Base-by-base conservation (phyloP, 192 early-diverging fungal genomes). In the Obelidium mucronatum region DNA sequence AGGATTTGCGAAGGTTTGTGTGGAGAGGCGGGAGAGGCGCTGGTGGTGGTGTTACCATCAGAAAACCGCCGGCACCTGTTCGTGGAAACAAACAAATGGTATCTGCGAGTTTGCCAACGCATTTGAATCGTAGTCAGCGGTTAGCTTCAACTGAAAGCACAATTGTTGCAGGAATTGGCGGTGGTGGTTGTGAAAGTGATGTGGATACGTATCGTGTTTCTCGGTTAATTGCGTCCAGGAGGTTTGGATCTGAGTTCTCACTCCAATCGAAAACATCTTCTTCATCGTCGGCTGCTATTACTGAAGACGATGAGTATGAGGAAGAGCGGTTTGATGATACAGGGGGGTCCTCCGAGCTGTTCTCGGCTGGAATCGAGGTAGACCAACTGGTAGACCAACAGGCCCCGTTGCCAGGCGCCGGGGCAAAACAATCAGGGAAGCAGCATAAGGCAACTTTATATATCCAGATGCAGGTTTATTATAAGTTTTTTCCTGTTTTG, bases 391-490 rank as follows among this genome's bases (percentile, higher is more conserved):
- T 8, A 36, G 28, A 37, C 64, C 33, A 19, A 42, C 8, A 22
- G 37, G 6, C 73, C n/a, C n/a, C n/a, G n/a, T n/a, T n/a, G n/a
- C n/a, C n/a, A n/a, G n/a, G n/a, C n/a, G n/a, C n/a, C n/a, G n/a
- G n/a, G n/a, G n/a, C n/a, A n/a, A n/a, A n/a, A n/a, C n/a, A n/a
- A 34, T 3, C 35, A 2, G 36, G 31, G 55, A 74, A 75, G 35
- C 40, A 74, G 67, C 78, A 80, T 33, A 34, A 71, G 28, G 52
- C 78, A 26, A 80, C 74, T 15, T 35, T 80, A 66, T 80, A 71
- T 48, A 80, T 80, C 40, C 74, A 80, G 40, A 80, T 76, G 79
- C 78, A 79, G 78, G 59, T 59, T n/a, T 40, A 36, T 71, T 26
- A 31, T 26, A 33, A 0, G 26, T 5, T 6, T 51, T 51, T 8